phyloP scores from a whole-genome alignment of 352 stramenopile species.

The Phytophthora kernoviae region DNA sequence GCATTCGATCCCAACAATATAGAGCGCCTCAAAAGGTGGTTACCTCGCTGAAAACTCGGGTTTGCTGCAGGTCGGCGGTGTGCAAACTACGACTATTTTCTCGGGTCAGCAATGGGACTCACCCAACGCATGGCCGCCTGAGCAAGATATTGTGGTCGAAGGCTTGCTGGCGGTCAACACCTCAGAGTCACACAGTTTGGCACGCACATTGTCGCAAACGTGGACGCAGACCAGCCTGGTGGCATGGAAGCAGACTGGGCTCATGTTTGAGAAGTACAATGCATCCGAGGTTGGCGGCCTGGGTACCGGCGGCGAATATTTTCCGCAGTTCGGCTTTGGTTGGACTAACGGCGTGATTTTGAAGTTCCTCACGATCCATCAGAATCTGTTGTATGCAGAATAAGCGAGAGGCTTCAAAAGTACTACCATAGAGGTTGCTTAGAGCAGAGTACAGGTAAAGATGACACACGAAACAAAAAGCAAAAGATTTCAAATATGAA shows the following conservation, averaged over 20 bases:
- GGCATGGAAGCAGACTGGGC: slow-evolving; percentile 68
- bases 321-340: slow-evolving; percentile 88
- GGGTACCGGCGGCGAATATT: slow-evolving; percentile 87
- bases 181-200: slow-evolving; percentile 51
- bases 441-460: slow-evolving; percentile 4
- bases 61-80: slow-evolving; percentile 64
- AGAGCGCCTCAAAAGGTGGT: slow-evolving; percentile 55
- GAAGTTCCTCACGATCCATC: slow-evolving; percentile 83
- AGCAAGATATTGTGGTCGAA: slow-evolving; percentile 85
- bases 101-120: slow-evolving; percentile 90
- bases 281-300: slow-evolving; percentile 63
- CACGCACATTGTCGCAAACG: slow-evolving; percentile 51
- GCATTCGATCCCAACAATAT: slow-evolving; percentile 56
- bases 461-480: slow-evolving; percentile 9
- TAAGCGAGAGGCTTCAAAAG: slow-evolving; percentile 6
- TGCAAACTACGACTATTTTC: slow-evolving; percentile 69
- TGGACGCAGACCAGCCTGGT: slow-evolving; percentile 71
- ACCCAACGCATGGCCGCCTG: slow-evolving; percentile 85
- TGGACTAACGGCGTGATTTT: slow-evolving; percentile 90
- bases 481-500: slow-evolving; percentile 28
- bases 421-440: slow-evolving; percentile 5
- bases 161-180: slow-evolving; percentile 66
- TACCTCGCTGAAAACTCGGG: slow-evolving; percentile 56
- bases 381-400: slow-evolving; percentile 57
- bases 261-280: slow-evolving; percentile 93